A percentile compares a stretch with the other conserved stretches of the same genome.
Conservation (phyloP, 176 grass and related monocot species). For the Oryza officinalis region DNA sequence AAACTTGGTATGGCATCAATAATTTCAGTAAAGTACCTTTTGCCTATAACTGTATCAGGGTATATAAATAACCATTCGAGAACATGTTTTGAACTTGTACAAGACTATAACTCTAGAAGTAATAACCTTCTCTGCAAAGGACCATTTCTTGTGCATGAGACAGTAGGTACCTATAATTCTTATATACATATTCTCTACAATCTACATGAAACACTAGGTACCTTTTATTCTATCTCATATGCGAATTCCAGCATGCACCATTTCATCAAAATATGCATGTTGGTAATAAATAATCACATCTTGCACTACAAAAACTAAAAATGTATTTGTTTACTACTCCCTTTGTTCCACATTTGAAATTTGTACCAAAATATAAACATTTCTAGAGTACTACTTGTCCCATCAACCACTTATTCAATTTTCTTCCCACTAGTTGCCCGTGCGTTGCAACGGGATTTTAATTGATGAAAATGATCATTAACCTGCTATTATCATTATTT, state of each 20-base stretch:
- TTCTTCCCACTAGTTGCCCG: too few relatives aligned
- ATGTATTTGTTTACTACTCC: background rate
- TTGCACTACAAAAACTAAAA: background rate
- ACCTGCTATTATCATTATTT: too few relatives aligned
- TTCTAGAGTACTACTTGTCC: too few relatives aligned
- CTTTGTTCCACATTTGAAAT: too few relatives aligned
- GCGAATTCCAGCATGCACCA: background rate
- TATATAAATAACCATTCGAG: background rate
- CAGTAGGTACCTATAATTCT: background rate
- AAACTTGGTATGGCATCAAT: slow-evolving; percentile 78
- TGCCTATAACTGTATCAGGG: slow-evolving; percentile 15
- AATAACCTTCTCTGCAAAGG: background rate
- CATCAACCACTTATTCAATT: too few relatives aligned
- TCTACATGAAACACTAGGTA: background rate
- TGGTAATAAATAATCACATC: background rate
- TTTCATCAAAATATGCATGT: background rate
- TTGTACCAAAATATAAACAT: too few relatives aligned
- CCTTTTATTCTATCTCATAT: background rate
- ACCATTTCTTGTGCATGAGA: background rate
- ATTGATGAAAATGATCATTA: too few relatives aligned
- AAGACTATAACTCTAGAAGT: slow-evolving; percentile 27
- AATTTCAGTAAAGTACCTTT: slow-evolving; percentile 9
- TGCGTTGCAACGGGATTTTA: too few relatives aligned
- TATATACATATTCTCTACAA: background rate
- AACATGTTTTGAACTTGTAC: too few relatives aligned